Evolutionary conservation across 768 basidiomycete species (phyloP).

Genomic region (Psilocybe tampanensis): DNA sequence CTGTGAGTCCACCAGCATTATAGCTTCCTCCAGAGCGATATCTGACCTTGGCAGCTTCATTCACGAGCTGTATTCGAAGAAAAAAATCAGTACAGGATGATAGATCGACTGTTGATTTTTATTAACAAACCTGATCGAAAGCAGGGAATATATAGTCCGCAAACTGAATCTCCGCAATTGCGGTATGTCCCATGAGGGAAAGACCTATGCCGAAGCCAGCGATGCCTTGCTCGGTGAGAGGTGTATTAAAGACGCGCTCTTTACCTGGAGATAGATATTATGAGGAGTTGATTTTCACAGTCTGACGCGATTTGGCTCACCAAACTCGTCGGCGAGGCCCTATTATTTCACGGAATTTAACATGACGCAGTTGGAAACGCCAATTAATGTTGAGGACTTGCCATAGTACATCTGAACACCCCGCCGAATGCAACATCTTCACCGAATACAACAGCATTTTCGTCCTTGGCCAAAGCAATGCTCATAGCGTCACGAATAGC

Average conservation of each 20-base stretch:
- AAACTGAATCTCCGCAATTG: conserved; percentile 93
- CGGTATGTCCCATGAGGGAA: conserved; percentile 91
- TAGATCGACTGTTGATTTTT: neutral
- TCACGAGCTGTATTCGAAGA: conserved; percentile 73
- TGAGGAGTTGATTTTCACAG: neutral
- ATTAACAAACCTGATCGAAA: conserved; percentile 78
- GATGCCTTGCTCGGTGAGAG: conserved; percentile 90
- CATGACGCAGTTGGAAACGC: too few species aligned
- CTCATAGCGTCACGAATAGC: conserved; percentile 91
- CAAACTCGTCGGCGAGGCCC: conserved; percentile 93
- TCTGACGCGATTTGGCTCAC: conserved; percentile 38
- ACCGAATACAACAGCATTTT: conserved; percentile 87
- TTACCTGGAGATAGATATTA: conserved; percentile 52
- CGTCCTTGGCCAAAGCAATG: conserved; percentile 83
- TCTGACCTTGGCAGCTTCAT: conserved; percentile 92
- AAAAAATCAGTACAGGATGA: too few species aligned
- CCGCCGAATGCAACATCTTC: conserved; percentile 94
- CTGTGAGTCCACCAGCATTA: conserved; percentile 80
- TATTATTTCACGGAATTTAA: conserved; percentile 35
- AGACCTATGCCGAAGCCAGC: conserved; percentile 93
- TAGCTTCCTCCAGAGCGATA: conserved; percentile 88
- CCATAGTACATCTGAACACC: conserved; percentile 94
- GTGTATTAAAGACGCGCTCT: conserved; percentile 95
- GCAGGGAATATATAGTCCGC: conserved; percentile 93
- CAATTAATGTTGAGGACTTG: conserved; percentile 30